Evolutionary conservation across 2,329 filamentous ascomycete genomes (phyloP), one percentile per base, ranked within the genome.

Genomic region (Talaromyces amestolkiae): DNA sequence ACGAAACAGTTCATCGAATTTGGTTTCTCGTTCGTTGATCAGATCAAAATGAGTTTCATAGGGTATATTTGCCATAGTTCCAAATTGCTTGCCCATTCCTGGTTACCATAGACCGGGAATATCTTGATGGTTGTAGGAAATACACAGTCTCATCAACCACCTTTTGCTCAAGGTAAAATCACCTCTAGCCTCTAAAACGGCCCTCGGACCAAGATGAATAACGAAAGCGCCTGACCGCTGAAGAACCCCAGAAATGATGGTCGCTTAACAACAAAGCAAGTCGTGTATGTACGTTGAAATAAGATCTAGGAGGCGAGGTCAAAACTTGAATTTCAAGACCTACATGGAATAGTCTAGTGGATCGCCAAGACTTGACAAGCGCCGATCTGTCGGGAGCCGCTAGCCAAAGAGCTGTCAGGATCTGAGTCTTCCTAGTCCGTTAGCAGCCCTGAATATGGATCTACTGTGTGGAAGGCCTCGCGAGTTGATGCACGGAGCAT

Each of bases 21-120:
- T 65, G 24, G 22, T 53, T 37, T 71, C 67, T 58, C 73, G 70
- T 45, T 69, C 66, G 47, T 70, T 67, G 24, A 73, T 63, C 39
- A 77, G 66, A 60, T 72, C 67, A 63, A 69, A 70, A 68, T 76
- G 75, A 24, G 73, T 73, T 58, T 66, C 62, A 61, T 72, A 67
- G 54, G 64, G 67, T 58, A 66, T 63, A 59, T 72, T 67, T 24
- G 70, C 69, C 76, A 78, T 78, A n/a, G 13, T 41, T 56, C 31
- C 37, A 39, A 11, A 15, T 24, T 43, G 22, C 10, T 56, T 27
- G 31, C 27, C 27, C 13, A 27, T 24, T 33, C 11, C 17, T n/a
- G 17, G 5, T 45, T 7, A 31, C 35, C 35, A 1, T 8, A 43
- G 35, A 13, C 15, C 13, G 7, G 9, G 17, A 43, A 2, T 27